Conservation (phyloP, 176 grass and related monocot genomes). For the Calamus simplicifolius region DNA sequence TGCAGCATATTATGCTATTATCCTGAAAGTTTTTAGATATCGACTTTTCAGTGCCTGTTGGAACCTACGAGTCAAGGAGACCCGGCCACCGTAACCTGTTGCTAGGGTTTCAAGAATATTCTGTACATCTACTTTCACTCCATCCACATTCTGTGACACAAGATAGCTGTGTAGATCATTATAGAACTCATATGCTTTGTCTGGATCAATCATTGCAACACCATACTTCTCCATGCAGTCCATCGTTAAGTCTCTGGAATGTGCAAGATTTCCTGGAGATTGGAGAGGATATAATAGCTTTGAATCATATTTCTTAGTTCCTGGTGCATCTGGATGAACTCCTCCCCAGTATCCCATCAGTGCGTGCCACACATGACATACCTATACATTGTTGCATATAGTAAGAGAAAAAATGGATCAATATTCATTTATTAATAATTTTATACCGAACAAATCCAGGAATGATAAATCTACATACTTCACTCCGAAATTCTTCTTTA, state of each 20-base stretch:
- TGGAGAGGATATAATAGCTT: constrained; percentile 23
- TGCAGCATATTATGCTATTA: constrained; percentile 26
- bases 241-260: constrained; percentile 22
- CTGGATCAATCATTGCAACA: constrained; percentile 15
- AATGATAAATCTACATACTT: constrained; percentile 1
- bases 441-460: too few relatives aligned
- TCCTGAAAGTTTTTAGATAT: constrained; percentile 19
- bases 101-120: constrained; percentile 18
- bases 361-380: constrained; percentile 25
- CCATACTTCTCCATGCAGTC: constrained; percentile 28
- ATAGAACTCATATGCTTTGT: constrained; percentile 14
- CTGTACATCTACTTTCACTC: constrained; percentile 29
- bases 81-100: constrained; percentile 11
- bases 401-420: too few relatives aligned
- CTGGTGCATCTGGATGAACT: constrained; percentile 15
- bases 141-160: constrained; percentile 17
- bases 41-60: constrained; percentile 18
- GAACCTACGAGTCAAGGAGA: constrained; percentile 10
- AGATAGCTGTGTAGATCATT: constrained; percentile 23
- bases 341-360: constrained; percentile 30
- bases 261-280: constrained; percentile 22
- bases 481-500: constrained; percentile 16
- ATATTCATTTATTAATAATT: too few relatives aligned
- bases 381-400: constrained; percentile 1
- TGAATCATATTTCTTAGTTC: constrained; percentile 21